Evolutionary conservation across 1,284 basidiomycete genomes (phyloP).

Genomic region (Marasmius sp.): DNA sequence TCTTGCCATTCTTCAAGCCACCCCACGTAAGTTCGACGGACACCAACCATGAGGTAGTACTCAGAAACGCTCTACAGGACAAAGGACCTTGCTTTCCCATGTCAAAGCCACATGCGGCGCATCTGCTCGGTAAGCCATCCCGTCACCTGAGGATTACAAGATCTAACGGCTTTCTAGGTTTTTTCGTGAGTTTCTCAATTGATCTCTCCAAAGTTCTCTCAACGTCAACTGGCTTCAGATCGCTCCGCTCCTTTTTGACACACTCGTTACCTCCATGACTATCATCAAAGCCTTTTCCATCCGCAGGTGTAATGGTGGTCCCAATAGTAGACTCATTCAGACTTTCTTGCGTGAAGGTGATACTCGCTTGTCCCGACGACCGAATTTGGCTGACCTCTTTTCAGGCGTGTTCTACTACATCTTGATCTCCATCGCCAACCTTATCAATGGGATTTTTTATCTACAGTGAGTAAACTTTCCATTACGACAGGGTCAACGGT

Average conservation of each 20-base stretch:
- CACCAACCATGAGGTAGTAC: slow-evolving; percentile 3
- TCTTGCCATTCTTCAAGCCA: slow-evolving; percentile 64
- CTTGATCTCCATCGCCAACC: slow-evolving; percentile 76
- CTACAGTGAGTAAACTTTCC: slow-evolving; percentile 54
- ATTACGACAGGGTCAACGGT: slow-evolving; percentile 9
- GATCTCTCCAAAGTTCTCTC: background rate
- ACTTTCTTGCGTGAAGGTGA: slow-evolving; percentile 78
- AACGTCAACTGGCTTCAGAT: slow-evolving; percentile 41
- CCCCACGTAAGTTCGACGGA: slow-evolving; percentile 46
- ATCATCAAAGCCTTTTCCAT: slow-evolving; percentile 72
- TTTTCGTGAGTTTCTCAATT: background rate
- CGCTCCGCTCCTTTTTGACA: slow-evolving; percentile 76
- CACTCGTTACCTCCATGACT: slow-evolving; percentile 75
- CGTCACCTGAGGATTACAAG: background rate
- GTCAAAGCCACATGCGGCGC: slow-evolving; percentile 75
- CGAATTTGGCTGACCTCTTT: background rate
- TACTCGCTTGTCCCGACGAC: background rate
- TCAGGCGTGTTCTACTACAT: slow-evolving; percentile 79
- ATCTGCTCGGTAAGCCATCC: slow-evolving; percentile 60
- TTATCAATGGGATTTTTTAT: slow-evolving; percentile 82
- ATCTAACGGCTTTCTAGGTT: background rate
- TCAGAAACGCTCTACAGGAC: slow-evolving; percentile 28
- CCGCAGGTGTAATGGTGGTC: slow-evolving; percentile 69
- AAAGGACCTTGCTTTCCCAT: slow-evolving; percentile 72
- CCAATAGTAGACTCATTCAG: slow-evolving; percentile 74